Conservation (phyloP, 2,329 filamentous ascomycete species). For the Clonostachys chloroleuca region DNA sequence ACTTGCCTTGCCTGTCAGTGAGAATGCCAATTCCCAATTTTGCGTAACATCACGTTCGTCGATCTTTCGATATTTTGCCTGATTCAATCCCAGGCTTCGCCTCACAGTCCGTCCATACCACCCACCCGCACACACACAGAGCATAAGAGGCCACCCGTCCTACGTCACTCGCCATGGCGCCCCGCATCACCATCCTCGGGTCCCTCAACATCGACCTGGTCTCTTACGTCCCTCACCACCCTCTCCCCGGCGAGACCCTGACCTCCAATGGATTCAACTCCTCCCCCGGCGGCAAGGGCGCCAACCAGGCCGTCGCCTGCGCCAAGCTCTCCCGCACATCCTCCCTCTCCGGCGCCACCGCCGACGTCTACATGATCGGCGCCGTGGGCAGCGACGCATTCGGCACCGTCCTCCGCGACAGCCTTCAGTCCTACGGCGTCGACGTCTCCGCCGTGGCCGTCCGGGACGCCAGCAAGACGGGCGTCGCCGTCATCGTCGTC, state of each 20-base stretch:
- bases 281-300: constrained; percentile 87
- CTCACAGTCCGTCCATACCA: not conserved
- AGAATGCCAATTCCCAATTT: not conserved
- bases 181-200: constrained; percentile 74
- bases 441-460: constrained; percentile 49
- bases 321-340: constrained; percentile 68
- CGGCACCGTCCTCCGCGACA: constrained; percentile 51
- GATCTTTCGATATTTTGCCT: not conserved
- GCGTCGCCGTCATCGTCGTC: constrained; percentile 72
- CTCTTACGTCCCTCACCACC: constrained; percentile 79
- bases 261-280: constrained; percentile 74
- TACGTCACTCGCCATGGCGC: constrained; percentile 8
- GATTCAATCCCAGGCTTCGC: no score
- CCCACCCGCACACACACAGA: constrained; percentile 2
- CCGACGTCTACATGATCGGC: constrained; percentile 64
- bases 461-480: constrained; percentile 47
- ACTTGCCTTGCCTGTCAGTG: not conserved
- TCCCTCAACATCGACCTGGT: constrained; percentile 95
- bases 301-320: constrained; percentile 90
- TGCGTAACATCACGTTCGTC: not conserved
- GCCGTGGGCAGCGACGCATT: constrained; percentile 69
- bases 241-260: constrained; percentile 81
- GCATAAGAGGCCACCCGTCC: constrained; percentile 9
- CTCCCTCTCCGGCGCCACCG: constrained; percentile 23
- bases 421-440: constrained; percentile 58